phyloP scores from a whole-genome alignment of 2,329 filamentous ascomycete species.

The Sclerotinia glacialis region DNA sequence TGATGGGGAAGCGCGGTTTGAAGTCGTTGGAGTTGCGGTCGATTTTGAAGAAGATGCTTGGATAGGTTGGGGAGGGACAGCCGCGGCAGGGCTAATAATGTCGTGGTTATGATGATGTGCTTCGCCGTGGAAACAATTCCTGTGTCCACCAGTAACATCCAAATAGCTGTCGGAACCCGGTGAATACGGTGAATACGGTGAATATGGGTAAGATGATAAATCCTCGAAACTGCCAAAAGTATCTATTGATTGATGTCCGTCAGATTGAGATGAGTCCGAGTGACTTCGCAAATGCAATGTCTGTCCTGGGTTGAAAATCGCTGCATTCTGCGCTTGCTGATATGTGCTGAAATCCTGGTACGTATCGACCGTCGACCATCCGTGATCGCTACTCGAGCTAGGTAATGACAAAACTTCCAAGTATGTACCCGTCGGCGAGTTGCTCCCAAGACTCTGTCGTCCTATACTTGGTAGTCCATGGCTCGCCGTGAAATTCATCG shows the following conservation, averaged over 20 bases:
- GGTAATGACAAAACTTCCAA: conserved; percentile 81
- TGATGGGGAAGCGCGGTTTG: conserved; percentile 59
- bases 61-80: conserved; percentile 67
- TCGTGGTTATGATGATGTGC: conserved; percentile 50
- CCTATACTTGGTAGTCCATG: conserved; percentile 49
- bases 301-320: conserved; percentile 87
- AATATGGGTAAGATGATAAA: conserved; percentile 60
- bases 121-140: conserved; percentile 61
- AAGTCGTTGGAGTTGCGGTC: conserved; percentile 54
- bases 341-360: conserved; percentile 69
- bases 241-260: conserved; percentile 56
- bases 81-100: conserved; percentile 64
- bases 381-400: conserved; percentile 78
- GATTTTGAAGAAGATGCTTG: conserved; percentile 60
- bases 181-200: conserved; percentile 83
- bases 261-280: conserved; percentile 79
- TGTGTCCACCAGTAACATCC: conserved; percentile 54
- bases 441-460: conserved; percentile 52
- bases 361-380: conserved; percentile 79
- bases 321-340: conserved; percentile 55
- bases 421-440: conserved; percentile 75
- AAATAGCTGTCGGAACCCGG: conserved; percentile 74
- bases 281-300: conserved; percentile 83
- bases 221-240: conserved; percentile 79
- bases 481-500: conserved; percentile 52